Conservation (phyloP, 805 yeast genomes). For the Saturnispora serradocipensis region DNA sequence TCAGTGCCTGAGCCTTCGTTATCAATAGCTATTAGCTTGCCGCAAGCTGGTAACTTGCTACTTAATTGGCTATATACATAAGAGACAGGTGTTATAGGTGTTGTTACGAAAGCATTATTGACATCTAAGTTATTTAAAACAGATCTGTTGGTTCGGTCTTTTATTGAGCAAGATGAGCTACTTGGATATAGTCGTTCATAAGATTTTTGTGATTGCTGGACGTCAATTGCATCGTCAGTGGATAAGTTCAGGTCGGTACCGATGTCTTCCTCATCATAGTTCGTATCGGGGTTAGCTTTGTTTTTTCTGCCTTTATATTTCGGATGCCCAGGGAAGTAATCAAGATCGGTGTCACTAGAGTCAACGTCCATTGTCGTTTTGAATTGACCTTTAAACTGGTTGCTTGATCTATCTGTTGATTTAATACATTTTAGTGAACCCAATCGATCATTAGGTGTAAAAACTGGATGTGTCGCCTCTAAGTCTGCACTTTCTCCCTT, state of each 20-base stretch:
- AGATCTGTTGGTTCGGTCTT: not conserved
- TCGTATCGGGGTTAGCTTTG: not conserved
- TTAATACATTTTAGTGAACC: not conserved
- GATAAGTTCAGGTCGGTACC: not conserved
- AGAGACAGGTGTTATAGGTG: slow-evolving; percentile 18
- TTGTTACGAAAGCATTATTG: not conserved
- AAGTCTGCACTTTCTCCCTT: not conserved
- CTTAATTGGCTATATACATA: not conserved
- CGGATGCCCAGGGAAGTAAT: slow-evolving; percentile 8
- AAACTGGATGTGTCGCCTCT: not conserved
- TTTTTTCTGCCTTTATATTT: not conserved
- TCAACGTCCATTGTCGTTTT: not conserved
- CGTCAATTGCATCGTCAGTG: not conserved
- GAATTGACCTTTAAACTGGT: not conserved
- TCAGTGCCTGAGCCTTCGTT: slow-evolving; percentile 7
- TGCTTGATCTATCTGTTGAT: not conserved
- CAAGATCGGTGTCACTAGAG: slow-evolving; percentile 7
- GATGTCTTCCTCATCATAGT: not conserved
- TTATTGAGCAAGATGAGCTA: not conserved
- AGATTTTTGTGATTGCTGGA: not conserved
- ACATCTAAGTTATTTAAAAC: not conserved
- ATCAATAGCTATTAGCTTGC: not conserved
- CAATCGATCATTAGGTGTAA: not conserved
- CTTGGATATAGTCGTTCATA: not conserved
- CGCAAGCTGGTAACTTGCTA: not conserved